Conservation (phyloP, 768 basidiomycete species). For the Amanita brunnescens region DNA sequence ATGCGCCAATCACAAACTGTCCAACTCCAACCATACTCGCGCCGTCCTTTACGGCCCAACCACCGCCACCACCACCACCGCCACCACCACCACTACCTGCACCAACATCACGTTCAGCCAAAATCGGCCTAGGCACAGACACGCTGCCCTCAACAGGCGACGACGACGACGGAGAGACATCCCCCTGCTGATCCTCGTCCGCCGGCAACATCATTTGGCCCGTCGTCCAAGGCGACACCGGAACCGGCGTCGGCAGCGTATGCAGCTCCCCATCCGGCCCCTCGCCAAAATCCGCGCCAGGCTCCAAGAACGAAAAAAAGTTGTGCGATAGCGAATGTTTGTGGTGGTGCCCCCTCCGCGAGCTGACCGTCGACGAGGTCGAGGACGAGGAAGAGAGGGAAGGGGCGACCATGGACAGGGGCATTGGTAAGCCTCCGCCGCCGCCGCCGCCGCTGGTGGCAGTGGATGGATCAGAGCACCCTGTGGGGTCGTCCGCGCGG, state of each 20-base stretch:
- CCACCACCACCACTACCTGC: background rate
- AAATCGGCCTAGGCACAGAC: background rate
- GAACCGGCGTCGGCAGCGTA: constrained; percentile 50
- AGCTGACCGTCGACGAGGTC: constrained; percentile 29
- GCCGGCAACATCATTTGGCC: constrained; percentile 32
- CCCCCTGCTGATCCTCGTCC: too few species aligned
- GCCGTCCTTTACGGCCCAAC: too few species aligned
- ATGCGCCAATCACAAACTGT: too few species aligned
- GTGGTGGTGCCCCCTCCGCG: constrained; percentile 81
- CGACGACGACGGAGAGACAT: background rate
- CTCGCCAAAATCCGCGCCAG: constrained; percentile 27
- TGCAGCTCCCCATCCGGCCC: constrained; percentile 23
- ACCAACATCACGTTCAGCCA: background rate
- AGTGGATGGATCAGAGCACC: too few species aligned
- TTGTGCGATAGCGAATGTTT: constrained; percentile 92
- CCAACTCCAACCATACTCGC: constrained; percentile 17
- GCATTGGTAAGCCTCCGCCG: constrained; percentile 7
- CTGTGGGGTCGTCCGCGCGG: too few species aligned
- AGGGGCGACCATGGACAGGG: constrained; percentile 20
- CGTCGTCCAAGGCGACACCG: constrained; percentile 53
- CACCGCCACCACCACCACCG: background rate
- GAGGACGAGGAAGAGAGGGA: constrained; percentile 16
- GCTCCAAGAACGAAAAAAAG: constrained; percentile 93
- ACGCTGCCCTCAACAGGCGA: too few species aligned
- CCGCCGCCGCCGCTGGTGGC: too few species aligned